Evolutionary conservation across 768 basidiomycete species (phyloP), one percentile per base, ranked within the genome.

Genomic region (Auricularia heimuer): DNA sequence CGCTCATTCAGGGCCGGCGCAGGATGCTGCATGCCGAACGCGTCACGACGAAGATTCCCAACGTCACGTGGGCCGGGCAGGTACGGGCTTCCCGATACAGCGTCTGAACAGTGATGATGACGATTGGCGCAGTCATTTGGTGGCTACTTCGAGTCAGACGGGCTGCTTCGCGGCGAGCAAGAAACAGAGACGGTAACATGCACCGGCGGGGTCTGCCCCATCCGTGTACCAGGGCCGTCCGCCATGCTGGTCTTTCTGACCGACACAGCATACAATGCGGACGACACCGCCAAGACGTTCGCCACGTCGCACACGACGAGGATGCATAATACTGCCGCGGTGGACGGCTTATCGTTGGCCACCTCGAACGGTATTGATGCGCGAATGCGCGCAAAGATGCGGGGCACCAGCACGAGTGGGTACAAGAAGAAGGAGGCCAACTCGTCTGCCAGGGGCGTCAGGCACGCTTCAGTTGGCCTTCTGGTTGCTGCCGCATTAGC

Each of bases 21-120:
- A 85, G 85, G 69, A 89, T 87, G 69, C 77, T 89, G 29, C 65
- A 70, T 0, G 86, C 89, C 0, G 39, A 42, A 14, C 39, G 12
- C 39, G 85, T 89, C 3, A 76, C 83, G 1, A 81, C 84, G 65
- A 86, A 83, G 70, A 78, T 76, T 14, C 18, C 47, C 63, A 85
- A 89, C 70, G 83, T 91, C 65, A 86, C 84, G 0, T 92, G 90
- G 90, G 90, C 87, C 3, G 84, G 85, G 4, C 91, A 89, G 76
- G 39, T 42, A 14, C 39, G 39, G 4, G 6, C 18, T 6, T 2
- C 14, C 29, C 29, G 29, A 29, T 10, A 18, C 44, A 18, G 11
- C 11, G 44, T 45, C 11, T 10, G 44, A 45, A 18, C 18, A 18
- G 11, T 45, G 44, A 45, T 18, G 18, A 10, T 45, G 44, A 11